Conservation (phyloP, 345 rosid genomes). For the Camelina laxa region DNA sequence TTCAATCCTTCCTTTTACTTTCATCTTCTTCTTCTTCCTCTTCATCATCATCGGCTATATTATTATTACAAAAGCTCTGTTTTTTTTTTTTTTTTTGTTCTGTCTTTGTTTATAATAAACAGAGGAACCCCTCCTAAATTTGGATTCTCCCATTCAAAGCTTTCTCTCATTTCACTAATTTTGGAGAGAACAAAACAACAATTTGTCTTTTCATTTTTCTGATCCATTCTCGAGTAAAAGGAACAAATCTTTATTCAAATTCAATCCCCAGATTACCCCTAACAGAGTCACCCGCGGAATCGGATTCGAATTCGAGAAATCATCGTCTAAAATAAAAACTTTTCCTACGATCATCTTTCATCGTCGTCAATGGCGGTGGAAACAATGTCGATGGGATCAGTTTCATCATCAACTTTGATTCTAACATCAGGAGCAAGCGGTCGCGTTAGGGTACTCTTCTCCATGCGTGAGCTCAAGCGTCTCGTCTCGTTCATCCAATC, state of each 20-base stretch:
- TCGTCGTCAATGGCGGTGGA: slow-evolving; percentile 50
- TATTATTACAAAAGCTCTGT: slow-evolving; percentile 35
- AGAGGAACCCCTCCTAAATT: slow-evolving; percentile 32
- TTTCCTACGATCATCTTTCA: slow-evolving; percentile 32
- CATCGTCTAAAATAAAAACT: background rate
- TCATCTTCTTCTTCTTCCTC: background rate
- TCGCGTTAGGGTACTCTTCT: slow-evolving; percentile 68
- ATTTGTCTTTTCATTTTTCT: background rate
- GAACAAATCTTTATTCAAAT: slow-evolving; percentile 37
- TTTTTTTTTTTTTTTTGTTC: background rate
- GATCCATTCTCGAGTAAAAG: slow-evolving; percentile 32
- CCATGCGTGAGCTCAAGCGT: slow-evolving; percentile 54
- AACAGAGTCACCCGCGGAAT: slow-evolving; percentile 8
- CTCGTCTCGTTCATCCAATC: slow-evolving; percentile 52
- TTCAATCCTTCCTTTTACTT: slow-evolving; percentile 10
- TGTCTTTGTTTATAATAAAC: background rate
- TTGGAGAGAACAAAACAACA: slow-evolving; percentile 7
- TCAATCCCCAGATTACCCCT: slow-evolving; percentile 15
- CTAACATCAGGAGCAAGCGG: slow-evolving; percentile 91
- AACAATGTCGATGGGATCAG: slow-evolving; percentile 40
- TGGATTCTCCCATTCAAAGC: slow-evolving; percentile 15
- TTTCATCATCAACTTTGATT: slow-evolving; percentile 58
- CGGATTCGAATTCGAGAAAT: background rate
- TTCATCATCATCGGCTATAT: background rate
- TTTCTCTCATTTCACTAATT: slow-evolving; percentile 22